Evolutionary conservation across 306 rosid species (phyloP).

Genomic region (Sphenostylis stenocarpa): DNA sequence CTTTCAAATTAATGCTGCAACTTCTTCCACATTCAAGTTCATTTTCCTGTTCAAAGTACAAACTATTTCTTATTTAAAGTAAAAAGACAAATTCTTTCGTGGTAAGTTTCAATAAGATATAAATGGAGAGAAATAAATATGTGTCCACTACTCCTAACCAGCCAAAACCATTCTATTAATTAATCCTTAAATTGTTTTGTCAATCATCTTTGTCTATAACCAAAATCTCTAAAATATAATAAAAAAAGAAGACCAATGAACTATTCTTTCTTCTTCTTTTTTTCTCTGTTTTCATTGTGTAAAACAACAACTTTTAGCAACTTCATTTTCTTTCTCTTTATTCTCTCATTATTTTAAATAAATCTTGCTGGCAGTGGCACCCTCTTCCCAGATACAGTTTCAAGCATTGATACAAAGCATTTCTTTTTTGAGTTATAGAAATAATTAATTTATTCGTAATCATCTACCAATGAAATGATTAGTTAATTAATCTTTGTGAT

Average conservation of each 20-base stretch:
- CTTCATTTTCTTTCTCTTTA: neutral
- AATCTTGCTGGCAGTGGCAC: constrained; percentile 41
- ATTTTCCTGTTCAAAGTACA: too few species aligned
- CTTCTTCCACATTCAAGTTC: neutral
- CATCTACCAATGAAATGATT: constrained; percentile 32
- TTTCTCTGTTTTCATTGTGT: neutral
- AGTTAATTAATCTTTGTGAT: constrained; percentile 8
- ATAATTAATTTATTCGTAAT: neutral
- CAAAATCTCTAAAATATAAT: constrained; percentile 30
- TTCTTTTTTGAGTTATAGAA: constrained; percentile 12
- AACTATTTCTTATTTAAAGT: too few species aligned
- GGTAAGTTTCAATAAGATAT: too few species aligned
- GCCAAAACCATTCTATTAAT: neutral
- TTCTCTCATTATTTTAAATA: constrained; percentile 8
- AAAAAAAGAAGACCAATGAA: neutral
- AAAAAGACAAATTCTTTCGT: too few species aligned
- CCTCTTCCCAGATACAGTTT: constrained; percentile 21
- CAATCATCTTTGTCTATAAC: constrained; percentile 30
- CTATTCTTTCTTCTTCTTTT: neutral
- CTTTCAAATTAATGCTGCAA: neutral
- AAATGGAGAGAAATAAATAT: constrained; percentile 6
- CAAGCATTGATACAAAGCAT: constrained; percentile 24
- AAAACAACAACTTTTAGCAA: constrained; percentile 26
- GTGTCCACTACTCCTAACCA: constrained; percentile 1
- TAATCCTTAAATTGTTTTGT: neutral